Base-by-base conservation (phyloP, 2,329 filamentous ascomycete genomes). In the Pseudogymnoascus sp. region DNA sequence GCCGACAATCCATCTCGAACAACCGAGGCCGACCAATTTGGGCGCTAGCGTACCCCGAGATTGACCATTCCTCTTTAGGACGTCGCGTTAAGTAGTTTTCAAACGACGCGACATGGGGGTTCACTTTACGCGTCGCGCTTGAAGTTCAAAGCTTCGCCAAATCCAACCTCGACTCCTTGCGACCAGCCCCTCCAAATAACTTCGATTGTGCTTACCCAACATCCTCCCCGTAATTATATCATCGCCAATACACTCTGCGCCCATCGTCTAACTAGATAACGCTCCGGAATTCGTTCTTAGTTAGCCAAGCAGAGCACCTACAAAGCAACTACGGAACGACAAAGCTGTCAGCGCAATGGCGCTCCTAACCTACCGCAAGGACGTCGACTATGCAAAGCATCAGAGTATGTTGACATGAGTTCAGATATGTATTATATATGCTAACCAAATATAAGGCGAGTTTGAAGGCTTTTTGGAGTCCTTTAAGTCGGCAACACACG, bases 301-400 rank as follows among this genome's bases (percentile, higher is more conserved):
- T 64, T 53, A 64, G 53, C 29, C 50, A 56, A 56, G 50, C 29
- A 56, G 50, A 56, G 50, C 29, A 29, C 37, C 21, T 44, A 38
- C 33, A 11, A 40, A 38, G n/a, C 33, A 26, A 16, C 59, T 42
- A n/a, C 59, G 35, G 35, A 61, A 61, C 47, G 8, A 63, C 69
- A 64, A 64, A 66, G 67, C 59, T 65, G 62, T 64, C 70, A 70
- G 70, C 76, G 78, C 70, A 65, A 97, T 97, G 93, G 89, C 92
- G 82, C 89, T 97, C 73, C 84, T 92, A 72, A 87, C 89, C 68
- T 89, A 88, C 76, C 87, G 84, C 73, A 82, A 87, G 69, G 85
- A 89, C 61, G 91, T 96, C 71, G 88, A 96, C 75, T 99, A 99
- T 79, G 84, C 87, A 72, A 86, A 87, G 72, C 95, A 99, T 76